phyloP scores from a whole-genome alignment of 345 rosid species.

The Eucalyptus sp. region DNA sequence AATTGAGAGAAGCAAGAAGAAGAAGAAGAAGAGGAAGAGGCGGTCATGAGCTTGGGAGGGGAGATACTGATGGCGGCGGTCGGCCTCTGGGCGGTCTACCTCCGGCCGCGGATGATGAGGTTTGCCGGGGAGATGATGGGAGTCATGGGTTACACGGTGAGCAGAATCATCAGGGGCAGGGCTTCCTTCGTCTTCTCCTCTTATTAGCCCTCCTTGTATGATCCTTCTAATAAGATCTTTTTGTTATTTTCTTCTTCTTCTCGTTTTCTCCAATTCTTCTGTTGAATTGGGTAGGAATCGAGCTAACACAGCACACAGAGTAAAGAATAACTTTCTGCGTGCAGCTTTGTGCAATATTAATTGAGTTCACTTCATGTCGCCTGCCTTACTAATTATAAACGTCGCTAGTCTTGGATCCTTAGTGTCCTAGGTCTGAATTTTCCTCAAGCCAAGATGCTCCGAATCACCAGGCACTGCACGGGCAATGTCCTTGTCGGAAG shows the following conservation, averaged over 20 bases:
- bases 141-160: background rate
- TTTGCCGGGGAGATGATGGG: conserved; percentile 15
- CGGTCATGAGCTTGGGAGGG: conserved; percentile 15
- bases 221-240: background rate
- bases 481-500: background rate
- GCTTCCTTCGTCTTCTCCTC: conserved; percentile 2
- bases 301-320: background rate
- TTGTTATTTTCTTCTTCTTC: background rate
- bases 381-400: background rate
- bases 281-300: background rate
- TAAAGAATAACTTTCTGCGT: background rate
- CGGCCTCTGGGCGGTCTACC: conserved; percentile 21
- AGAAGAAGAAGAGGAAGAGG: background rate
- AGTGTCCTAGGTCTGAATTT: background rate
- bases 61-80: conserved; percentile 11
- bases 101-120: conserved; percentile 23
- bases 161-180: background rate
- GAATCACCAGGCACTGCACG: background rate
- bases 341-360: background rate
- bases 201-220: background rate
- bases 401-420: background rate
- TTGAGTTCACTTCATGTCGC: background rate
- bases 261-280: background rate
- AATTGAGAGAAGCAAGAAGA: background rate
- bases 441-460: background rate